Base-by-base conservation (phyloP, 495 filamentous ascomycete genomes). In the Schizothecium vesticola region DNA sequence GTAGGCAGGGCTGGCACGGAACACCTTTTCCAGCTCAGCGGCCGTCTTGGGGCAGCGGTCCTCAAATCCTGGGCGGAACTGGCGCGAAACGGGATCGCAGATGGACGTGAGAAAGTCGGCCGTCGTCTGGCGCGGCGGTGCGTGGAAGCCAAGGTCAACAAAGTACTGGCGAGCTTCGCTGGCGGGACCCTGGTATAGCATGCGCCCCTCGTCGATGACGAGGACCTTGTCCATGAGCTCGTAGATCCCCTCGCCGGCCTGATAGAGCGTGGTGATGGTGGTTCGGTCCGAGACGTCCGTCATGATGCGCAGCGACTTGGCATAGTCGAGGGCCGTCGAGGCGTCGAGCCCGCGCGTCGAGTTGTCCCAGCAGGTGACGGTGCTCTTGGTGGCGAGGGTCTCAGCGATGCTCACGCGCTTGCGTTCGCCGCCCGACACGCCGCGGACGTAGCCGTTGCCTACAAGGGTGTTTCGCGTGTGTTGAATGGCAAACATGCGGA, bases 391-490 rank as follows among this genome's bases (percentile, higher is more conserved):
- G 1, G 77, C 75, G 10, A 80, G 70, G 3, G 73, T 79, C 72
- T 89, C 86, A 63, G 85, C 84, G 62, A 88, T 85, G 56, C 79
- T 84, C 21, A 86, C 83, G 61, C 86, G 81, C 56, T 83, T 84
- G 77, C 88, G 76, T 78, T 86, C 81, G 72, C 88, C 87, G 2
- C 89, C 85, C 68, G 88, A 90, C 0, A 89, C 87, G 59, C 89
- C 89, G 29, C 93, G 86, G 19, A 94, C 86, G 69, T 89, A 94
- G 72, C 90, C 90, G 75, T 96, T 91, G 23, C 94, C 94, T 16
- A 97, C 92, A 23, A 88, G 82, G 0, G 94, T 97, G 71, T 95
- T 86, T 71, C 86, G 86, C 0, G 93, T 95, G 74, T 97, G 92
- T 7, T 76, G 76, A 23, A 84, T 92, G 82, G 90, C 91, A 69